These are phyloP conservation scores for Candida loeiensis DNA, from an alignment of 805 yeast species.

Conservation along the genomic window DNA sequence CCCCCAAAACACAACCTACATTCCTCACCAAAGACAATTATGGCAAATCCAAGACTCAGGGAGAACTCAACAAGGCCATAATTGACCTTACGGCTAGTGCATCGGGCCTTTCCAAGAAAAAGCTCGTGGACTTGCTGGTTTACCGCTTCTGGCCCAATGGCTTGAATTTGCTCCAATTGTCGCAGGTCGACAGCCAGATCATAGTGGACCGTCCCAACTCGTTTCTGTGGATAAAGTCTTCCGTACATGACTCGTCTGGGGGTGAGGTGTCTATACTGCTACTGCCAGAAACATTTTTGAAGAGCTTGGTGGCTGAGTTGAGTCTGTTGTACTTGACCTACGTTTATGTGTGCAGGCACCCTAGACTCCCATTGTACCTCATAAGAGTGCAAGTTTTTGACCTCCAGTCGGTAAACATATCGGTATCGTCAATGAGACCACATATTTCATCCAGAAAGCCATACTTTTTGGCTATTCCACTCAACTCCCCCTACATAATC, in stretches of 20 bases:
- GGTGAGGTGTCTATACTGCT: conserved; percentile 33
- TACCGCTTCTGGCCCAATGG: conserved; percentile 54
- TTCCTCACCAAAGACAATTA: conserved; percentile 10
- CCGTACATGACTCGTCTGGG: conserved; percentile 36
- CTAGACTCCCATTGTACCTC: conserved; percentile 55
- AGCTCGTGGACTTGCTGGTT: conserved; percentile 43
- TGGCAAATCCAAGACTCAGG: conserved; percentile 15
- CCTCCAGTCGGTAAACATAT: conserved; percentile 17
- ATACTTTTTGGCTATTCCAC: conserved; percentile 62
- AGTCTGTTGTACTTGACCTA: conserved; percentile 56
- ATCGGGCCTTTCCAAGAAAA: conserved; percentile 23
- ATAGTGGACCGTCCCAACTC: conserved; percentile 55
- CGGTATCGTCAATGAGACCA: conserved; percentile 22
- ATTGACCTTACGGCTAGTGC: conserved; percentile 12
- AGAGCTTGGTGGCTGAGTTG: conserved; percentile 45
- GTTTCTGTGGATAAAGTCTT: conserved; percentile 47
- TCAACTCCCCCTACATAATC: conserved; percentile 62
- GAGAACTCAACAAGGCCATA: conserved; percentile 20
- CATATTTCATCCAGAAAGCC: conserved; percentile 56
- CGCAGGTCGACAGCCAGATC: conserved; percentile 67
- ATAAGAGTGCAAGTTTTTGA: conserved; percentile 71
- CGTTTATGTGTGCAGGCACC: conserved; percentile 64
- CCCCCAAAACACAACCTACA: conserved; percentile 22
- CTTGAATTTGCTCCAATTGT: conserved; percentile 58
- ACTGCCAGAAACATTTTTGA: conserved; percentile 51